Evolutionary conservation across 805 yeast genomes (phyloP), one percentile per base, ranked within the genome.

Genomic region (Blastobotrys peoriensis): DNA sequence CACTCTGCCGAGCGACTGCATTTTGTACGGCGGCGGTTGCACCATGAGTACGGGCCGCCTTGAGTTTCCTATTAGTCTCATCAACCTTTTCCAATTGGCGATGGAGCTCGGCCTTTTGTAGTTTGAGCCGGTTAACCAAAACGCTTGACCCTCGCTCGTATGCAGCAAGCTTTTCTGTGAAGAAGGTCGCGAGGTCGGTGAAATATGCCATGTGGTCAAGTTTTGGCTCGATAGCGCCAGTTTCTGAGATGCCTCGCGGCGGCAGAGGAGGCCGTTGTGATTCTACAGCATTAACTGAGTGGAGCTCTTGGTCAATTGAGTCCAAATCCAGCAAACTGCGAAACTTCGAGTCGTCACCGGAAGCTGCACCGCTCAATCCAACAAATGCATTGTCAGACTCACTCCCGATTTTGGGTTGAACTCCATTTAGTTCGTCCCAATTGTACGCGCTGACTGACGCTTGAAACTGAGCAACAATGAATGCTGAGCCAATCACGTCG

Each of bases 101-200:
- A 2, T 62, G 58, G 15, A 73, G 56, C 48, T 74, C 79, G 9
- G 53, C 45, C 36, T 67, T 67, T 51, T 74, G 78, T 33, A 64
- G 61, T 2, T 41, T 39, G 0, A 73, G 48, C 36, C 73, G 62
- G 18, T 60, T 54, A 43, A 68, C 67, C 36, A 74, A 41, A 20
- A 57, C 47, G 1, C 66, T 47, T 0, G 71, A 73, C 6, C 67
- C 54, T 38, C 58, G 61, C 41, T 66, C 63, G 13, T 64, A 48
- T n/a, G 53, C 49, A 3, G 58, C 49, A 0, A 62, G 47, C 19
- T 59, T 55, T 9, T 43, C 43, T 23, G 61, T 49, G 22, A 50
- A 52, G 21, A 47, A 34, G 20, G 44, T 52, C 1, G 60, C 49
- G 1, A 60, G 36, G 21, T 45, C 41, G n/a, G 53, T 50, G 18